phyloP scores from a whole-genome alignment of 2,329 filamentous ascomycete species.

The Claviceps citrina region DNA sequence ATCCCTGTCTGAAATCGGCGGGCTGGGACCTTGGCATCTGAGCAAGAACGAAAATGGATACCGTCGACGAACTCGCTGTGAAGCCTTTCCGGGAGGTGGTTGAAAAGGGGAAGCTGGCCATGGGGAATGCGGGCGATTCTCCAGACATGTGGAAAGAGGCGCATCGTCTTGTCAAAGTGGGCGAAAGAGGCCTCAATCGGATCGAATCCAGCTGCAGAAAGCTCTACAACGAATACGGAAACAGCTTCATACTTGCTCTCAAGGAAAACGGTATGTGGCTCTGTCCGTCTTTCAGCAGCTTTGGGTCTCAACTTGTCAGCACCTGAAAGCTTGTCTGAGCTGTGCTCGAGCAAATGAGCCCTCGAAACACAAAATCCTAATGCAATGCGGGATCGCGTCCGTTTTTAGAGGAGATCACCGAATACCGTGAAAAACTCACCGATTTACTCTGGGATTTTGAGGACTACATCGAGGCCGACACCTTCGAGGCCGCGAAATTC shows the following conservation, averaged over 20 bases:
- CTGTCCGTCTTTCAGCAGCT: not conserved
- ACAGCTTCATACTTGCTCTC: constrained; percentile 33
- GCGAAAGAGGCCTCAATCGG: constrained; percentile 32
- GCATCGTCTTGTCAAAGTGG: constrained; percentile 30
- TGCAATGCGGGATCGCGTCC: too few relatives aligned
- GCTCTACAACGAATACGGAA: constrained; percentile 31
- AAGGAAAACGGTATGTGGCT: constrained; percentile 35
- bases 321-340: too few relatives aligned
- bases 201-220: constrained; percentile 37
- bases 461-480: constrained; percentile 33
- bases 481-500: constrained; percentile 36
- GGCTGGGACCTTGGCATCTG: not conserved
- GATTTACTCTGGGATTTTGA: constrained; percentile 42
- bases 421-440: constrained; percentile 31
- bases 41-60: constrained; percentile 19
- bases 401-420: constrained; percentile 31
- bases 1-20: not conserved
- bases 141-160: constrained; percentile 35
- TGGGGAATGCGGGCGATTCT: constrained; percentile 30
- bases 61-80: constrained; percentile 29
- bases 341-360: not conserved
- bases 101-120: constrained; percentile 32
- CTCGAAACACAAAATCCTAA: not conserved
- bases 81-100: constrained; percentile 37
- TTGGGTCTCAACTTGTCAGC: not conserved